phyloP scores from a whole-genome alignment of 768 basidiomycete species.

The Lenzites betulinus region DNA sequence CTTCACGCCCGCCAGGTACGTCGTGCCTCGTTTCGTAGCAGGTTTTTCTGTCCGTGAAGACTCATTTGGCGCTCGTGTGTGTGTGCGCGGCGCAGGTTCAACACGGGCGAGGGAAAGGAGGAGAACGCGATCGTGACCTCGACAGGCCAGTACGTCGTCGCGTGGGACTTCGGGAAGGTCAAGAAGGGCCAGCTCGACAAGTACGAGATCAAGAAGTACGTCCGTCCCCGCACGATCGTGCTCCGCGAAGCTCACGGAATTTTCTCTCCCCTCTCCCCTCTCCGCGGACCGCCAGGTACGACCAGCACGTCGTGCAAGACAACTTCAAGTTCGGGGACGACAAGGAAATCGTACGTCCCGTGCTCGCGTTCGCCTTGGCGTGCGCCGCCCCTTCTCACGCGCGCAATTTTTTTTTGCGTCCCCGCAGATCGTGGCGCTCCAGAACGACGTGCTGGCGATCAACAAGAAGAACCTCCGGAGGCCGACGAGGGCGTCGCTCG shows the following conservation, averaged over 20 bases:
- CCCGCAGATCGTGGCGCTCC: conserved; percentile 85
- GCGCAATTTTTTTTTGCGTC: background rate
- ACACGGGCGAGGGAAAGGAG: conserved; percentile 81
- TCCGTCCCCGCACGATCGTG: conserved; percentile 2
- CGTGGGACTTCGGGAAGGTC: conserved; percentile 97
- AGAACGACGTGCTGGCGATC: conserved; percentile 90
- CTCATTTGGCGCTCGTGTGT: conserved; percentile 2
- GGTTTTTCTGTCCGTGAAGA: conserved; percentile 4
- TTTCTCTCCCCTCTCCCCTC: too few species aligned
- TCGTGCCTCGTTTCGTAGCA: background rate
- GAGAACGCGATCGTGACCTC: conserved; percentile 97
- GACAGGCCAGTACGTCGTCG: conserved; percentile 88
- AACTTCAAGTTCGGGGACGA: conserved; percentile 98
- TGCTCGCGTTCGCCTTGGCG: background rate
- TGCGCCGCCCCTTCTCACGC: background rate
- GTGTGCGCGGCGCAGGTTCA: conserved; percentile 63
- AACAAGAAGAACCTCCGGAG: conserved; percentile 92
- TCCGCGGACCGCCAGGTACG: too few species aligned
- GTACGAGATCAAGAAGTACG: conserved; percentile 89
- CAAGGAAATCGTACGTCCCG: conserved; percentile 81
- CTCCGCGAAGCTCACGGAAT: conserved; percentile 5
- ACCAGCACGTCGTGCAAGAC: conserved; percentile 93
- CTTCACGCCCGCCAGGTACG: conserved; percentile 92
- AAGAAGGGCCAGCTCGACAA: conserved; percentile 89
- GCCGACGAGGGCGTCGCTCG: conserved; percentile 76